Evolutionary conservation across 2,329 filamentous ascomycete species (phyloP), one percentile per base, ranked within the genome.

Genomic region (Colletotrichum plurivorum): DNA sequence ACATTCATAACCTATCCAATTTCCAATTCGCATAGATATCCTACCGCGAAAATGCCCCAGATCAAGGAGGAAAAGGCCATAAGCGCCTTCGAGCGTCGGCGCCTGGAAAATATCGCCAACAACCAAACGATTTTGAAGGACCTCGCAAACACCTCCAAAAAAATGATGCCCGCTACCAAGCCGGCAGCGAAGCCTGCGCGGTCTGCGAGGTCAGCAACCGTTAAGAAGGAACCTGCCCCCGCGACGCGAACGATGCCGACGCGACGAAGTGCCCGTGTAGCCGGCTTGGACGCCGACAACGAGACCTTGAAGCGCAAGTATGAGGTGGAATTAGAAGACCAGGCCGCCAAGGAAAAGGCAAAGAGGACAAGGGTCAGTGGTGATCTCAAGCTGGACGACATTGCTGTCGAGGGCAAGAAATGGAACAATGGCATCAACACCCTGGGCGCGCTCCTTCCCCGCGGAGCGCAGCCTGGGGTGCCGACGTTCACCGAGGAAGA

Each of bases 401-500:
- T 97, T 69, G 84, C 93, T 6, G 91, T 97, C 1, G 93, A 93
- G 43, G 94, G 95, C 0, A 91, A 92, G 76, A 92, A 91, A 72
- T 96, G 91, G 87, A 88, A 92, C 54, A 86, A 85, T 27, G 90
- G 88, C 12, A 84, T 91, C 16, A 90, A 90, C 20, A 90, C 94
- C 57, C 83, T 95, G 22, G 84, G 83, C 55, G 79, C 80, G 2
- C 84, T 95, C 20, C 82, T 92, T 1, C 78, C 86, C 25, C 88
- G 87, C 76, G 93, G 87, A 2, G 94, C 94, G 0, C 90, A 93
- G 72, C 94, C 94, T 0, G 94, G 95, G 55, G 87, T 94, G 62
- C 86, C 94, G 20, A 98, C 95, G 0, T 98, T 98, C 76, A 92
- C 89, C 0, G 90, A 93, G n/a, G 90, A 95, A 1, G 93, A 97